Evolutionary conservation across 108 stramenopile species (phyloP), one percentile per base, ranked within the genome.

Genomic region (Fistulifera pelliculosa): DNA sequence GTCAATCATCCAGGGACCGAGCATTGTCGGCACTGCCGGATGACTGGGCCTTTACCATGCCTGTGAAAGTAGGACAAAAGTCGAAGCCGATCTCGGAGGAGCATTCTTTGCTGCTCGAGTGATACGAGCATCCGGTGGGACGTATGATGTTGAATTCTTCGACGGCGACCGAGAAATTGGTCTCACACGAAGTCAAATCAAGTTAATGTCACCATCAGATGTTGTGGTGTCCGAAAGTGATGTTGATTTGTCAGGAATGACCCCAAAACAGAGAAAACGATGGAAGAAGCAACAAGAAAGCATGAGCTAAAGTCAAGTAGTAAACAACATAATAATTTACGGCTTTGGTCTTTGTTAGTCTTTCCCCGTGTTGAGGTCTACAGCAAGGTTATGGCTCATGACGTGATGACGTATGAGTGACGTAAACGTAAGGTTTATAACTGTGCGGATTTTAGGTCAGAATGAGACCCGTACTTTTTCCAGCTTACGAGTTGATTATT

Each of bases 81-180:
- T 85, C 17, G 84, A 90, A 51, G 88, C 84, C n/a, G 84, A 86
- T 57, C 68, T 90, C 17, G 88, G 88, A 2, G 85, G 85, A 14
- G 84, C 82, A n/a, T 84, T 83, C 49, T 90, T 90, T 44, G 64
- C 77, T 15, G 88, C 79, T 2, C 80, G 69, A 26, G 69, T 90
- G 4, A 77, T 73, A 16, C 51, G 61, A 54, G 71, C 76, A 43
- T 41, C 55, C 10, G 47, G 55, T 18, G 77, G 72, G 14, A 55
- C 45, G 5, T 90, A 69, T 58, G 80, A 83, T 66, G 88, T 90
- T 13, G 52, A 73, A 17, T 90, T 80, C 45, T 90, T 90, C 68
- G 88, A 90, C 60, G 88, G 88, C 18, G 89, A 90, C 58, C 57
- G 44, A 22, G 82, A 80, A 52, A 56, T 44, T 56, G 83, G 80